phyloP scores from a whole-genome alignment of 805 yeast genomes.

The Tetrapisispora nanseiensis region DNA sequence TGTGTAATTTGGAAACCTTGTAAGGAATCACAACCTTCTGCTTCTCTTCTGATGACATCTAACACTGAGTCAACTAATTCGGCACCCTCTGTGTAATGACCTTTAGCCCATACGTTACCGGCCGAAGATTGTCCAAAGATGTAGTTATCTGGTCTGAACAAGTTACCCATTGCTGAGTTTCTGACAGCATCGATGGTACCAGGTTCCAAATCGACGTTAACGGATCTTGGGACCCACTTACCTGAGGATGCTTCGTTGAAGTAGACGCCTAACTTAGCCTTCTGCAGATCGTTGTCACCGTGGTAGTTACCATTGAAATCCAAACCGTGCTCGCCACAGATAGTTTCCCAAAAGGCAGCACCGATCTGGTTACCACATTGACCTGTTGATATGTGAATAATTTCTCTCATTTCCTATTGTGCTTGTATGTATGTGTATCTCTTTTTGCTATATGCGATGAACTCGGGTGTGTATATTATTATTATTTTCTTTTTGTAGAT shows the following conservation, averaged over 20 bases:
- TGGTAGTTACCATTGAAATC: conserved; percentile 67
- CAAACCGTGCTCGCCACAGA: conserved; percentile 80
- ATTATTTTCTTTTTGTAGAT: too few species aligned
- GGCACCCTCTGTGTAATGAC: conserved; percentile 94
- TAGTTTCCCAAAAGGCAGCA: conserved; percentile 90
- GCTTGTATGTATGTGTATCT: neutral
- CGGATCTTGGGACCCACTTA: conserved; percentile 90
- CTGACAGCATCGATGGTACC: conserved; percentile 84
- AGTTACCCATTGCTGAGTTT: conserved; percentile 68
- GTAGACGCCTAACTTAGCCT: conserved; percentile 62
- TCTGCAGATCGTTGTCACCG: conserved; percentile 46
- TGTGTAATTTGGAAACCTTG: conserved; percentile 91
- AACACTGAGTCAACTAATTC: conserved; percentile 83
- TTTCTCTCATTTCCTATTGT: conserved; percentile 32
- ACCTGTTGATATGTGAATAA: conserved; percentile 88
- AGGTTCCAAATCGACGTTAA: conserved; percentile 86
- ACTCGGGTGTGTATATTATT: too few species aligned
- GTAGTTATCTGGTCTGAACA: conserved; percentile 87
- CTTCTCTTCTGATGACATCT: conserved; percentile 88
- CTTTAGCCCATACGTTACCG: conserved; percentile 96
- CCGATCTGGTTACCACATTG: conserved; percentile 99
- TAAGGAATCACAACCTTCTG: conserved; percentile 83
- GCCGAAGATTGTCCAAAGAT: conserved; percentile 88
- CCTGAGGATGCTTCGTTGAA: conserved; percentile 81
- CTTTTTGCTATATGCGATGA: neutral